Evolutionary conservation across 495 filamentous ascomycete species (phyloP).

Genomic region (Penicillium pancosmium): DNA sequence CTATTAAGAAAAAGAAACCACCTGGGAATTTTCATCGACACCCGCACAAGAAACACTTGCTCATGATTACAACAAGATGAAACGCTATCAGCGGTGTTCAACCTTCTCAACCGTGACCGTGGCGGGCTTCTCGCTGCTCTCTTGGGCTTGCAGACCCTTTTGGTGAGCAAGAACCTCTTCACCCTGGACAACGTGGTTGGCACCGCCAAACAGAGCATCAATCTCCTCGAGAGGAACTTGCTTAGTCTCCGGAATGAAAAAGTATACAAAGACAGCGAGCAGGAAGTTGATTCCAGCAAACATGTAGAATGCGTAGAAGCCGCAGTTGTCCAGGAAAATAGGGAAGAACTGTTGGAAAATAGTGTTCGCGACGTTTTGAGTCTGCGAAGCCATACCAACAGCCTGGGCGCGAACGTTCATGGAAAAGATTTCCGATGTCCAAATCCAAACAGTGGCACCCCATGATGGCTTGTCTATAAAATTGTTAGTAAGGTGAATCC

Average conservation of each 20-base stretch:
- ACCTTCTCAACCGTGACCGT: slow-evolving; percentile 35
- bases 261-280: slow-evolving; percentile 72
- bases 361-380: slow-evolving; percentile 65
- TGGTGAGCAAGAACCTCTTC: slow-evolving; percentile 40
- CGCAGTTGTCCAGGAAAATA: slow-evolving; percentile 59
- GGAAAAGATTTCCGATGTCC: slow-evolving; percentile 65
- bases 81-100: not conserved
- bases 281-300: slow-evolving; percentile 57
- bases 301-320: slow-evolving; percentile 57
- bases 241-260: slow-evolving; percentile 77
- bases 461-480: slow-evolving; percentile 62
- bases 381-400: slow-evolving; percentile 69
- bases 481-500: slow-evolving; percentile 18
- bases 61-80: not conserved
- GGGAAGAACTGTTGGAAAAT: slow-evolving; percentile 72
- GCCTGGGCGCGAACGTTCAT: slow-evolving; percentile 70
- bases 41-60: not conserved
- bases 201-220: slow-evolving; percentile 60
- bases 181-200: slow-evolving; percentile 60
- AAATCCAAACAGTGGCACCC: slow-evolving; percentile 70
- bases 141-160: slow-evolving; percentile 25
- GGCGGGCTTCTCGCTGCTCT: slow-evolving; percentile 29
- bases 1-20: not conserved
- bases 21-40: not conserved
- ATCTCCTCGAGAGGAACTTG: slow-evolving; percentile 67